These are phyloP conservation scores for Cladosporium colombiae DNA, from an alignment of 2,329 filamentous ascomycete species.

Conservation along the genomic window DNA sequence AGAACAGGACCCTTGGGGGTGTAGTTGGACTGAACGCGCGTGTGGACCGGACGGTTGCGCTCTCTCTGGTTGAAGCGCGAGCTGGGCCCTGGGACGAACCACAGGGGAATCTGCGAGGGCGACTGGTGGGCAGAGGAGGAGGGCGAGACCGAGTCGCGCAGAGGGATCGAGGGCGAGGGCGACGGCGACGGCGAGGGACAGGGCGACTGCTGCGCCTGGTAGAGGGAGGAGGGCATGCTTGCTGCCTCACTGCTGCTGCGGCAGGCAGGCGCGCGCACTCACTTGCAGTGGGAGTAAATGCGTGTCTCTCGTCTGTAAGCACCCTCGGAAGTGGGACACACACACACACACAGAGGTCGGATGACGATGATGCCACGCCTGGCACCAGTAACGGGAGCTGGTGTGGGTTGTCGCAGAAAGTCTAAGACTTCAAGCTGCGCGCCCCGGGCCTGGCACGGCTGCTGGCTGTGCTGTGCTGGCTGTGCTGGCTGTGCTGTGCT, in stretches of 20 bases:
- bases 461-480: not conserved
- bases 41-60: conserved; percentile 22
- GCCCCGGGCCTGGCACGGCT: not conserved
- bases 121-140: conserved; percentile 1
- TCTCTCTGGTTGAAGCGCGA: conserved; percentile 35
- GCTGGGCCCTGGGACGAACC: conserved; percentile 31
- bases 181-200: conserved; percentile 21
- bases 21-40: conserved; percentile 21
- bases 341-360: not conserved
- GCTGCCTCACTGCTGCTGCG: not conserved
- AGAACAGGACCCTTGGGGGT: conserved; percentile 31
- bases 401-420: conserved; percentile 10
- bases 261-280: not conserved
- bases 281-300: not conserved
- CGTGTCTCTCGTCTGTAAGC: not conserved
- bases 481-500: not conserved
- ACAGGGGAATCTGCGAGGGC: not conserved
- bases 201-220: conserved; percentile 21
- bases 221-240: conserved; percentile 4
- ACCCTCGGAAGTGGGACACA: not conserved
- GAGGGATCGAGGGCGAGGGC: conserved; percentile 17
- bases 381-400: not conserved
- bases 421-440: conserved; percentile 1
- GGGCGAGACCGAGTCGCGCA: conserved; percentile 22
- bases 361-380: conserved; percentile 7